Evolutionary conservation across 129 eudicot genomes (phyloP), one percentile per base, ranked within the genome.

Genomic region (Heracleum sosnowskyi): DNA sequence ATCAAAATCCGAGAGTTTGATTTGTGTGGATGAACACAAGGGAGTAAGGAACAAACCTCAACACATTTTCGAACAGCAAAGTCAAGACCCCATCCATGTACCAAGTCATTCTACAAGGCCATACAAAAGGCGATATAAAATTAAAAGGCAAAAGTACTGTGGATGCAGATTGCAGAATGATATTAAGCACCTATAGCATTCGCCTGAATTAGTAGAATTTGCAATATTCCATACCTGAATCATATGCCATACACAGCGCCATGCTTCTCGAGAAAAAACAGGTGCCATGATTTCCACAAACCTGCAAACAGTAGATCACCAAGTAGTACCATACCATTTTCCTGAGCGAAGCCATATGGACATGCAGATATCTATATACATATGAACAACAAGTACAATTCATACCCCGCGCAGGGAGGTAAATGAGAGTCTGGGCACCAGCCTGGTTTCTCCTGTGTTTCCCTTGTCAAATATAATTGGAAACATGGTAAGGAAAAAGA

Each of bases 391-490:
- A 74, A 46, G 9, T 7, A 39, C 53, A 4, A 70, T 39, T 70
- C 55, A 62, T 92, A 92, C 97, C 91, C 97, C 77, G 97, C 97
- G 57, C 97, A 92, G 4, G 97, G 97, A 71, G 97, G 97, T 60
- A 88, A 85, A 80, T 83, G 91, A 63, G 92, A 92, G 69, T 90
- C 89, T 29, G 84, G 82, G 84, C 97, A 92, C 97, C 96, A 88
- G 77, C 97, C 97, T 83, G 97, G 97, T 80, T 80, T 86, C 81
- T 86, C 89, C 68, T 73, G 76, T 69, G 89, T 83, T 72, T 80
- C 64, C 55, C 89, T 86, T 77, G n/a, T 49, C 39, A 63, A 24
- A 35, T 60, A 79, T 34, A 39, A 70, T 18, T 18, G 41, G 1
- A 29, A 72, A 73, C 57, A 42, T 26, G 18, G 35, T n/a, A 79